phyloP scores from a whole-genome alignment of 164 flowering plant genomes.

The Kingdonia uniflora region DNA sequence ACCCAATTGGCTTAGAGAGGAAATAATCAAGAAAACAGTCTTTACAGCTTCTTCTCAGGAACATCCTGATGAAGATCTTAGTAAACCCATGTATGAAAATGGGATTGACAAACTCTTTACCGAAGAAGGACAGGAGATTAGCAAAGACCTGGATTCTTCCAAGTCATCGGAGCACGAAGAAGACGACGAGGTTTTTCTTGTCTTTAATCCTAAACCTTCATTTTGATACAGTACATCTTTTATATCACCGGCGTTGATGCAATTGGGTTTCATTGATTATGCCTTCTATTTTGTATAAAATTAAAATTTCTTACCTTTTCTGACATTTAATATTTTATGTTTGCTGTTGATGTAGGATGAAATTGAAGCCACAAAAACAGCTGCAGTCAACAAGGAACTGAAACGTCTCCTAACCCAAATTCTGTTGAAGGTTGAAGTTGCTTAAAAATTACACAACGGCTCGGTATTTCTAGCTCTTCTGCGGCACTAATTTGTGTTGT shows the following conservation, averaged over 20 bases:
- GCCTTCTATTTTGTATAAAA: background rate
- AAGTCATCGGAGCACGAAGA: conserved; percentile 77
- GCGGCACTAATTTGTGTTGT: conserved; percentile 11
- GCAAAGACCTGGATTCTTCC: conserved; percentile 58
- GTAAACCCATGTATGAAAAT: conserved; percentile 45
- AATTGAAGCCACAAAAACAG: conserved; percentile 65
- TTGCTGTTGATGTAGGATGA: conserved; percentile 47
- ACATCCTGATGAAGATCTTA: conserved; percentile 32
- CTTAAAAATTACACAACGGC: background rate
- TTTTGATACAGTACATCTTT: background rate
- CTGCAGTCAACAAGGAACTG: conserved; percentile 88
- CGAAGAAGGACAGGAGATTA: conserved; percentile 51
- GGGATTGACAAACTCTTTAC: conserved; percentile 31
- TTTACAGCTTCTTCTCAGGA: conserved; percentile 45
- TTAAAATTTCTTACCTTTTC: too few relatives aligned
- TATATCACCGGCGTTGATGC: background rate
- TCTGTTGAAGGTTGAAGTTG: conserved; percentile 62
- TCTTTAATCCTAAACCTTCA: too few relatives aligned
- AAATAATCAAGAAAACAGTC: conserved; percentile 75
- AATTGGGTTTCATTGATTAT: background rate
- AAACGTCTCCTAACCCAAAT: conserved; percentile 91
- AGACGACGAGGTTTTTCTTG: conserved; percentile 56
- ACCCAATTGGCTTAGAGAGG: conserved; percentile 98
- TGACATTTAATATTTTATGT: background rate
- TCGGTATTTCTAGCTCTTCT: background rate